These are phyloP conservation scores for Gymnopilus junonius DNA, from an alignment of 768 basidiomycete genomes.

Conservation along the genomic window DNA sequence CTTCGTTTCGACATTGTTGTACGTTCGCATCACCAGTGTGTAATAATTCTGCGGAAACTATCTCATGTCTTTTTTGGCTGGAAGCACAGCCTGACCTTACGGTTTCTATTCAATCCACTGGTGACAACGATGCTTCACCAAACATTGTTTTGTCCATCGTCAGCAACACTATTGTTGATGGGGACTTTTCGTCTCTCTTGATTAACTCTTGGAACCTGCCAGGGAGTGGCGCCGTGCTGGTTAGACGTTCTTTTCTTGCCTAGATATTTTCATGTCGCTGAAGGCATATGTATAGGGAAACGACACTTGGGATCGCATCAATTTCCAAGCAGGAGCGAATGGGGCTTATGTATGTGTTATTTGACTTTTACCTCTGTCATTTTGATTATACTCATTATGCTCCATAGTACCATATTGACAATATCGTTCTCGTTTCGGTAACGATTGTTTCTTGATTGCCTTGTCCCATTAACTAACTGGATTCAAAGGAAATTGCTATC, in stretches of 20 bases:
- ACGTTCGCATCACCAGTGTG: slow-evolving; percentile 18
- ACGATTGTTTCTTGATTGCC: slow-evolving; percentile 9
- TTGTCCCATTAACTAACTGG: not conserved
- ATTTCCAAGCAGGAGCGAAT: slow-evolving; percentile 48
- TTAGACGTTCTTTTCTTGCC: slow-evolving; percentile 13
- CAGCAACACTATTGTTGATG: slow-evolving; percentile 39
- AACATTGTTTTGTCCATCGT: slow-evolving; percentile 47
- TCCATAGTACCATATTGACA: slow-evolving; percentile 51
- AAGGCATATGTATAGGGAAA: slow-evolving; percentile 28
- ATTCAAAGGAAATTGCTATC: slow-evolving; percentile 43
- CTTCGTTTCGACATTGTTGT: slow-evolving; percentile 56
- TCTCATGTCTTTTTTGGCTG: slow-evolving; percentile 26
- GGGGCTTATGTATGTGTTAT: slow-evolving; percentile 47
- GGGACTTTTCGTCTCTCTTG: slow-evolving; percentile 46
- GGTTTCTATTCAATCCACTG: slow-evolving; percentile 43
- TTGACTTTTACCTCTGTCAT: not conserved
- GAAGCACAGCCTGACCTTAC: slow-evolving; percentile 49
- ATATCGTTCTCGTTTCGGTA: slow-evolving; percentile 49
- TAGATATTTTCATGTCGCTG: not conserved
- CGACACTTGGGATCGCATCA: slow-evolving; percentile 55
- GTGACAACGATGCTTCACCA: slow-evolving; percentile 40
- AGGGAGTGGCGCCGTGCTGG: slow-evolving; percentile 43
- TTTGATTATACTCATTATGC: not conserved
- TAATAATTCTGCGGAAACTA: not conserved
- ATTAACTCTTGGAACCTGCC: slow-evolving; percentile 53